phyloP scores from a whole-genome alignment of 129 eudicot species.

The Dittrichia graveolens region DNA sequence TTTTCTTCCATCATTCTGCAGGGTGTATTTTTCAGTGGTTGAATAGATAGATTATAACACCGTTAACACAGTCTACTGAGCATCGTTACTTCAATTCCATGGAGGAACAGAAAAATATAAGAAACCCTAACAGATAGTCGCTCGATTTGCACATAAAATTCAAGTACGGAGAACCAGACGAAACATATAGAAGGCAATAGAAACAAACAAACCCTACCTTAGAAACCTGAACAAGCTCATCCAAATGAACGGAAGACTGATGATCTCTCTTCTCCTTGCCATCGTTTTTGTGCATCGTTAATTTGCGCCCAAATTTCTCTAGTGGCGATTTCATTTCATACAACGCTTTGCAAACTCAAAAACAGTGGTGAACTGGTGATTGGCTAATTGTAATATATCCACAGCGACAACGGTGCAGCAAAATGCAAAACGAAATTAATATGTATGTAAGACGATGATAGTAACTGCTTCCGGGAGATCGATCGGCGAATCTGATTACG shows the following conservation, averaged over 20 bases:
- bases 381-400: background rate
- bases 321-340: constrained; percentile 67
- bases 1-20: constrained; percentile 1
- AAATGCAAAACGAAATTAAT: background rate
- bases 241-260: constrained; percentile 46
- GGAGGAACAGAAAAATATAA: background rate
- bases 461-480: constrained; percentile 6
- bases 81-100: background rate
- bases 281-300: constrained; percentile 59
- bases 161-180: background rate
- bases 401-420: background rate
- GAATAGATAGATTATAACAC: background rate
- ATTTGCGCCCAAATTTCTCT: constrained; percentile 61
- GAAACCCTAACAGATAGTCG: constrained; percentile 30
- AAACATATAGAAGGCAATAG: constrained; percentile 4
- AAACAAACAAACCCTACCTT: constrained; percentile 48
- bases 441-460: background rate
- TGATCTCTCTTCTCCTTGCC: constrained; percentile 50
- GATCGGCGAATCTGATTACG: constrained; percentile 14
- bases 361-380: background rate
- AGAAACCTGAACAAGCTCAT: constrained; percentile 72
- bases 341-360: background rate
- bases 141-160: background rate
- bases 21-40: background rate
- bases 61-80: background rate